Evolutionary conservation across 2,329 filamentous ascomycete species (phyloP), one percentile per base, ranked within the genome.

Genomic region (Fusarium euwallaceae): DNA sequence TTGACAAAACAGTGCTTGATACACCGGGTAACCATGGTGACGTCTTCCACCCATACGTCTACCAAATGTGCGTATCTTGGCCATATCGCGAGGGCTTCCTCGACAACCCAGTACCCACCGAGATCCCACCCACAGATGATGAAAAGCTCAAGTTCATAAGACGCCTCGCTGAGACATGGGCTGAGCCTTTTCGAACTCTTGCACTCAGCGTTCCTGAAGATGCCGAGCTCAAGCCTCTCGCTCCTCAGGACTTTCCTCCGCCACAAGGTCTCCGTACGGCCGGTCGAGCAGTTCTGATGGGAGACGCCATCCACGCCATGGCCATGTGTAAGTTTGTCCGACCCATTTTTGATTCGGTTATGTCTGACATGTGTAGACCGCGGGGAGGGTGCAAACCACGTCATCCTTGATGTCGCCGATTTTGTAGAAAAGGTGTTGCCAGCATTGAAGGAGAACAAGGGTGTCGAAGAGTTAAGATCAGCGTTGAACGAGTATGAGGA

Each of bases 221-320:
- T 3, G 82, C 84, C 0, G 84, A 87, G 16, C 82, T 86, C 8
- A 86, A 86, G 61, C 80, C 80, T 3, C 83, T 90, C 6, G 82
- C 83, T 11, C 78, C 89, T 6, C 83, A 86, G 34, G 88, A 90
- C 76, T 88, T 87, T 81, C 79, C 84, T 2, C 87, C 86, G 2
- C 80, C 82, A 1, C 76, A 72, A 4, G 80, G 78, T 2, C 66
- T 84, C 6, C 84, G 82, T 53, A 80, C 82, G 1, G 80, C 78
- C 8, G 86, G 86, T 0, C 81, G 83, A 2, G 85, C 84, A 0
- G 83, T 87, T 0, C 72, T 91, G 2, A 82, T 89, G 67, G 89
- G 89, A 0, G 89, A 91, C 78, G 86, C 89, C 0, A 82, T 89
- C 4, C 89, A 91, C 77, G 84, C 87, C 0, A 91, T 91, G 88